A percentile compares a stretch with the other conserved stretches of the same genome.
Conservation (phyloP, 495 filamentous ascomycete species). For the Aspergillus ellipticus region DNA sequence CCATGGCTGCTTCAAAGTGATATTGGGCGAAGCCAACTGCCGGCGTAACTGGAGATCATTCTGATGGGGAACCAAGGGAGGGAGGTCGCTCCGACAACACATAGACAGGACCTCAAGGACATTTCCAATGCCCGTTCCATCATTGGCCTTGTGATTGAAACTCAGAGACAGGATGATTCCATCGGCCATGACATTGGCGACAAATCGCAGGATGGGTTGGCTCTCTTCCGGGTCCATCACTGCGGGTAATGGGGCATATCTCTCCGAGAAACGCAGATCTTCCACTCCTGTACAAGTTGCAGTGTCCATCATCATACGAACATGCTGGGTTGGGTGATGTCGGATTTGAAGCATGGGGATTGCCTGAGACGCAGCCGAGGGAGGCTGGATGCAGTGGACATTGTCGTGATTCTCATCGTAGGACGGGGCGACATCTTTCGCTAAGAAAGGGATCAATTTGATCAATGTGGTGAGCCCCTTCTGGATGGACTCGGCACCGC, state of each 20-base stretch:
- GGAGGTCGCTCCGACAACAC: neutral
- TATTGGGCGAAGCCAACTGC: neutral
- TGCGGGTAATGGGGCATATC: neutral
- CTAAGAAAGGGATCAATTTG: neutral
- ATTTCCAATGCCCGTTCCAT: neutral
- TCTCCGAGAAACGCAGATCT: neutral
- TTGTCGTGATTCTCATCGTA: neutral
- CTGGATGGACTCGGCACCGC: neutral
- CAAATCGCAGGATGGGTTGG: neutral
- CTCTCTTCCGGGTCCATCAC: neutral
- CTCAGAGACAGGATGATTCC: neutral
- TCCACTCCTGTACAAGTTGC: neutral
- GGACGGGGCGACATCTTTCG: neutral
- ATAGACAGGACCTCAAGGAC: neutral
- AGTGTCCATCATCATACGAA: neutral
- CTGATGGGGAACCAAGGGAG: neutral
- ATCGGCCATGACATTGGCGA: neutral
- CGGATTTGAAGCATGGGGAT: neutral
- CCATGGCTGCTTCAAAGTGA: neutral
- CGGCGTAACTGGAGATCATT: neutral
- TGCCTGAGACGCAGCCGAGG: neutral
- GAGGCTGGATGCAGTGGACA: conserved; percentile 1
- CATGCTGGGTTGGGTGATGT: neutral
- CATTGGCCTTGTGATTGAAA: neutral
- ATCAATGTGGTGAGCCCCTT: neutral